phyloP scores from a whole-genome alignment of 2,329 filamentous ascomycete species.

The Apiospora hydei region DNA sequence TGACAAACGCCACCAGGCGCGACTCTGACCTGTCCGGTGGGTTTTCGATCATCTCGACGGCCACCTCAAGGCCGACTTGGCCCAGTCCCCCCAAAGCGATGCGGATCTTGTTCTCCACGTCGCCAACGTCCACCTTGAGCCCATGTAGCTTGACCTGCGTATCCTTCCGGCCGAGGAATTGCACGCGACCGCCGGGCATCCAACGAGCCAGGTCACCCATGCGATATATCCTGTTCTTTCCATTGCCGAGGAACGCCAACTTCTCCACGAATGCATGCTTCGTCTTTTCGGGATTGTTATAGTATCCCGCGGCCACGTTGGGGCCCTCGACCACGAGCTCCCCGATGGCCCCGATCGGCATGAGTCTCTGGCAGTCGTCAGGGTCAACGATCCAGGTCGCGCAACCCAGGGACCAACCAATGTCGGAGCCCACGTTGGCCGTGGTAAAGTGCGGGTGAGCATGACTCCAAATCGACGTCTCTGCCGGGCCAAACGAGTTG shows the following conservation, averaged over 20 bases:
- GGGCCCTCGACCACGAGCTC: slow-evolving; percentile 8
- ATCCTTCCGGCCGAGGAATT: slow-evolving; percentile 53
- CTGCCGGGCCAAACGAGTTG: slow-evolving; percentile 38
- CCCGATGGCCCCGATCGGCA: slow-evolving; percentile 1
- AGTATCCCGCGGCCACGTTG: slow-evolving; percentile 1
- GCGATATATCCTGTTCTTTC: slow-evolving; percentile 38
- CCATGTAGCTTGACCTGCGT: slow-evolving; percentile 59
- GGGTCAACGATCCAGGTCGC: slow-evolving; percentile 21
- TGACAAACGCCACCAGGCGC: slow-evolving; percentile 5
- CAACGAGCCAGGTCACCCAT: slow-evolving; percentile 44
- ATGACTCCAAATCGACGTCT: slow-evolving; percentile 25
- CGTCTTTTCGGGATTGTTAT: slow-evolving; percentile 12
- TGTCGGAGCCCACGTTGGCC: not conserved
- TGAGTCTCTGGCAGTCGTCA: not conserved
- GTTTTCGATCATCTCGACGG: slow-evolving; percentile 22
- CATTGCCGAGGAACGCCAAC: not conserved
- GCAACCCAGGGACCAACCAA: slow-evolving; percentile 4
- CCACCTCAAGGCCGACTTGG: not conserved
- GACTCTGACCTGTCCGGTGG: slow-evolving; percentile 10
- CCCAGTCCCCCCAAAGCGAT: not conserved
- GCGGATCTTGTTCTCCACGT: slow-evolving; percentile 45
- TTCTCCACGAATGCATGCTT: slow-evolving; percentile 34
- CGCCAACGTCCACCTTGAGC: slow-evolving; percentile 54
- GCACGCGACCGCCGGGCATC: slow-evolving; percentile 36
- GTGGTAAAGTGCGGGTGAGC: not conserved